Conservation (phyloP, 2,329 filamentous ascomycete genomes). For the Trichoderma sp. region DNA sequence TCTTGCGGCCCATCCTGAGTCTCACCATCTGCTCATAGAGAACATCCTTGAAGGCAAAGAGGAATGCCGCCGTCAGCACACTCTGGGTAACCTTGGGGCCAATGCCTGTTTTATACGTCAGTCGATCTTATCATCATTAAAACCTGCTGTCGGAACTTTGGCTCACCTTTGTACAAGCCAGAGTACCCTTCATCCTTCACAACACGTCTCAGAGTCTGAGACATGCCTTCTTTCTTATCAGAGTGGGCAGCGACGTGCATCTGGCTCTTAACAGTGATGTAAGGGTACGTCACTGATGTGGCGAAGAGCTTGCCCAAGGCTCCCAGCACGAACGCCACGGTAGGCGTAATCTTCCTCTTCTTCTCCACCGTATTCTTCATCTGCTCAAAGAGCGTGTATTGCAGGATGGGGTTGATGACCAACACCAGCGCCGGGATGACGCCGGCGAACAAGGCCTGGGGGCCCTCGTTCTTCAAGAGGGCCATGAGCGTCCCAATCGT, state of each 20-base stretch:
- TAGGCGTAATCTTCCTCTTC: slow-evolving; percentile 73
- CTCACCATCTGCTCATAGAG: slow-evolving; percentile 82
- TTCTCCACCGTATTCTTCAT: slow-evolving; percentile 89
- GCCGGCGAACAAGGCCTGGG: slow-evolving; percentile 83
- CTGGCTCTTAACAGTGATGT: slow-evolving; percentile 97
- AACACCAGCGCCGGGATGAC: slow-evolving; percentile 91
- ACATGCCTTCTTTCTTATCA: slow-evolving; percentile 79
- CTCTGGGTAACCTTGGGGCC: slow-evolving; percentile 96
- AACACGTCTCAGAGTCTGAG: slow-evolving; percentile 75
- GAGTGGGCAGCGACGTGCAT: slow-evolving; percentile 88
- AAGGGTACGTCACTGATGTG: slow-evolving; percentile 93
- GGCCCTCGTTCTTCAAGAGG: slow-evolving; percentile 82
- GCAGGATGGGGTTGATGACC: slow-evolving; percentile 96
- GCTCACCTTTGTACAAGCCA: slow-evolving; percentile 84
- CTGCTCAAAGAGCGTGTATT: slow-evolving; percentile 99
- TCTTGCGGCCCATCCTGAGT: slow-evolving; percentile 58
- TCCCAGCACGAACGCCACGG: slow-evolving; percentile 86
- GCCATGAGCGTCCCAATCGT: slow-evolving; percentile 81
- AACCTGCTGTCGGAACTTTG: not conserved
- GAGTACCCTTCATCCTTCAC: slow-evolving; percentile 87
- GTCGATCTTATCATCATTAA: slow-evolving; percentile 26
- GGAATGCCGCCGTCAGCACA: slow-evolving; percentile 90
- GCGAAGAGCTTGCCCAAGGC: slow-evolving; percentile 94
- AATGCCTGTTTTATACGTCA: slow-evolving; percentile 64
- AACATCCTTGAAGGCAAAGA: slow-evolving; percentile 98